phyloP scores from a whole-genome alignment of 2,329 filamentous ascomycete species.

The Fusarium anthophilum region DNA sequence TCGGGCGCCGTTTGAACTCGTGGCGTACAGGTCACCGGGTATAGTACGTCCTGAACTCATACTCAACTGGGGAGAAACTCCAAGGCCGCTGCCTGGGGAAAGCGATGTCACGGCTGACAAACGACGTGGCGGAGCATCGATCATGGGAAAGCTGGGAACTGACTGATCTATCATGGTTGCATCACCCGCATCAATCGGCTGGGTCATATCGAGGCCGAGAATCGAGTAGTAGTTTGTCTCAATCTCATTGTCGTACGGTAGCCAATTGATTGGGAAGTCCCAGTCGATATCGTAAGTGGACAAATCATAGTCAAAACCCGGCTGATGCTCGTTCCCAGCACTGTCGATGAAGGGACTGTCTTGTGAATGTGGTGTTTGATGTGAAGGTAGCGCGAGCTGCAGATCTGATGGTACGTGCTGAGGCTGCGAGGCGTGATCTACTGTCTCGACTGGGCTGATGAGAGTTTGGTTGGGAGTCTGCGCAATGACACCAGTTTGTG shows the following conservation, averaged over 20 bases:
- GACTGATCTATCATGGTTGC: neutral
- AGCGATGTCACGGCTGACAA: neutral
- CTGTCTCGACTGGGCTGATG: neutral
- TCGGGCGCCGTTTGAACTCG: slow-evolving; percentile 29
- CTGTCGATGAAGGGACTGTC: neutral
- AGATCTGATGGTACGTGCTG: neutral
- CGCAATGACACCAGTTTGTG: neutral
- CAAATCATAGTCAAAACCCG: slow-evolving; percentile 1
- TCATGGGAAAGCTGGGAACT: neutral
- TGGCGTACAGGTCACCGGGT: slow-evolving; percentile 28
- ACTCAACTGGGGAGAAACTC: slow-evolving; percentile 1
- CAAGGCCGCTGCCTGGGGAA: neutral
- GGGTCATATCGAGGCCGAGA: neutral
- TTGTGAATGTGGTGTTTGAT: neutral
- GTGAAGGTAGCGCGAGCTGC: neutral
- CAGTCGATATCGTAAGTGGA: slow-evolving; percentile 14
- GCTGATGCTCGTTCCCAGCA: neutral
- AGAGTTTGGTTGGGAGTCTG: neutral
- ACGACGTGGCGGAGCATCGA: neutral
- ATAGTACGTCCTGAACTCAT: neutral
- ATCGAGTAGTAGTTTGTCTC: slow-evolving; percentile 38
- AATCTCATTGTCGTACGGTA: slow-evolving; percentile 33
- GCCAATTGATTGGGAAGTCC: slow-evolving; percentile 40
- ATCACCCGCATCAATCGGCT: neutral
- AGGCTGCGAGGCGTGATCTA: neutral